Percentiles rank a stretch among this genome's conserved stretches.
Evolutionary conservation across 2,329 filamentous ascomycete genomes (phyloP).

Genomic region (Neobulgaria alba): DNA sequence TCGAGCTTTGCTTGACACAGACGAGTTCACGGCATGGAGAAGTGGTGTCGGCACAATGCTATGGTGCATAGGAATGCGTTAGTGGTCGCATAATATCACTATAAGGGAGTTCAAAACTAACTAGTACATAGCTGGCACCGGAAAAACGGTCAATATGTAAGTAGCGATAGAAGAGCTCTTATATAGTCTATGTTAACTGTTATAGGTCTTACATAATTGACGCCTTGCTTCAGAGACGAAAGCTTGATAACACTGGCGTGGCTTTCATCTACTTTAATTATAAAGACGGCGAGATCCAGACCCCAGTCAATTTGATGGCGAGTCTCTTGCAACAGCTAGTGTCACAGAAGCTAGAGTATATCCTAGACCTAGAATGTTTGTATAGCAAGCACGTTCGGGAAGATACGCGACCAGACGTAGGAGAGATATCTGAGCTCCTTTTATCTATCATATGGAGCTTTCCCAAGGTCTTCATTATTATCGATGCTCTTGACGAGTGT

Average conservation of each 20-base stretch:
- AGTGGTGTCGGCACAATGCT: neutral
- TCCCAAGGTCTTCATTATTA: conserved; percentile 8
- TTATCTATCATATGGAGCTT: neutral
- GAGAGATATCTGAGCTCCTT: neutral
- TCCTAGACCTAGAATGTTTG: too few relatives aligned
- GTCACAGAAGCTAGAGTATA: too few relatives aligned
- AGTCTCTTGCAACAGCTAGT: conserved; percentile 31
- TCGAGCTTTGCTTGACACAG: conserved; percentile 5
- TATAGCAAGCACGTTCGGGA: too few relatives aligned
- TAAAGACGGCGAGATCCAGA: conserved; percentile 22
- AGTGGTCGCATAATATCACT: neutral
- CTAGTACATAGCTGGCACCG: conserved; percentile 2
- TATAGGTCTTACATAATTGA: conserved; percentile 2
- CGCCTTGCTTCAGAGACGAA: neutral
- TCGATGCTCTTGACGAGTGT: conserved; percentile 14
- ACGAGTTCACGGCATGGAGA: conserved; percentile 2
- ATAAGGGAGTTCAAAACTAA: neutral
- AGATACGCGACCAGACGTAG: neutral
- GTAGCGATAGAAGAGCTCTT: neutral
- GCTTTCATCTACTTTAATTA: conserved; percentile 25
- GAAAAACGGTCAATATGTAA: conserved; percentile 6
- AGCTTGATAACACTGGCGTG: conserved; percentile 2
- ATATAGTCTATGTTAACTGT: neutral
- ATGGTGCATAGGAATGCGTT: conserved; percentile 4
- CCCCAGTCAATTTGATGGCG: conserved; percentile 17